Conservation (phyloP, 805 yeast genomes). For the Spathaspora sp. region DNA sequence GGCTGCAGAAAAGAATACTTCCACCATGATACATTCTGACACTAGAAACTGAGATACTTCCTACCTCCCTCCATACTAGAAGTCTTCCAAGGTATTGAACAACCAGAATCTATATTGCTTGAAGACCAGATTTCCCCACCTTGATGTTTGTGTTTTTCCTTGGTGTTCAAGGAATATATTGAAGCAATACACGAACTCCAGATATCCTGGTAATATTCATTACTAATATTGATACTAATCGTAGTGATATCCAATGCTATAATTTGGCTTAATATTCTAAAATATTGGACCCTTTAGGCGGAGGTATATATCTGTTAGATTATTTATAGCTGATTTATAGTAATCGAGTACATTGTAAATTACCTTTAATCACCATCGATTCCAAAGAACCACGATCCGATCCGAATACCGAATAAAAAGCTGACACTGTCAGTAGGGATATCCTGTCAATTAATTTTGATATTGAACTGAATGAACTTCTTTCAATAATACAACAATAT, state of each 20-base stretch:
- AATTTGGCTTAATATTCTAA: constrained; percentile 19
- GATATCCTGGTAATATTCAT: constrained; percentile 4
- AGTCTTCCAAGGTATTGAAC: neutral
- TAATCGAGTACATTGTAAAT: constrained; percentile 7
- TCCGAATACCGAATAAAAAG: neutral
- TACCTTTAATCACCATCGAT: constrained; percentile 2
- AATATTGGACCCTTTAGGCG: constrained; percentile 32
- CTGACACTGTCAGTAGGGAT: neutral
- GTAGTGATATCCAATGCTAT: constrained; percentile 15
- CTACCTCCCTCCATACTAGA: neutral
- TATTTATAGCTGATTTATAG: constrained; percentile 17
- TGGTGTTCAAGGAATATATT: constrained; percentile 28
- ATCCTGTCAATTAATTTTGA: constrained; percentile 5
- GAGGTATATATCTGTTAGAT: constrained; percentile 33
- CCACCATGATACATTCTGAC: constrained; percentile 3
- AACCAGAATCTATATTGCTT: neutral
- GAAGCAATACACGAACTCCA: neutral
- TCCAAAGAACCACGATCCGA: neutral
- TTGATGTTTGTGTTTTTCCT: constrained; percentile 21
- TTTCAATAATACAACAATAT: constrained; percentile 3
- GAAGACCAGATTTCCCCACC: neutral
- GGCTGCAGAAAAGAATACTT: neutral
- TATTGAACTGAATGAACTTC: constrained; percentile 4
- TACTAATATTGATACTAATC: constrained; percentile 1
- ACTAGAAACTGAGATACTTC: constrained; percentile 1